Base-by-base conservation (phyloP, 1,139 yeast genomes). In the Citeromyces hawaiiensis region DNA sequence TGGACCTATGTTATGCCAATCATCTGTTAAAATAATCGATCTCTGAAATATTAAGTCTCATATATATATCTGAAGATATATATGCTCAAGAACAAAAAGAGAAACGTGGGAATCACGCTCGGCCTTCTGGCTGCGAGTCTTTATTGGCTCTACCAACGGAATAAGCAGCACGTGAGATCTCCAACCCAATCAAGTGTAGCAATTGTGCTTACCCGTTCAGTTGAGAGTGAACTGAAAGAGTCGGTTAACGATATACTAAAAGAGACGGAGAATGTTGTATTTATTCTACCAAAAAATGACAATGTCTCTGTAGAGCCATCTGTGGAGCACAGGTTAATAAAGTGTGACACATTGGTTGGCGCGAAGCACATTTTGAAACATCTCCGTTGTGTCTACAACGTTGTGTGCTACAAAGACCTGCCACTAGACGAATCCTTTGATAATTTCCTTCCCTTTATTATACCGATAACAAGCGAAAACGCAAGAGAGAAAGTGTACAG, bases 301-400 rank as follows among this genome's bases (percentile, higher is more conserved):
- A 49, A 50, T 23, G 41, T 45, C 30, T 37, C 52, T 3, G 37
- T 61, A 15, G 42, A 48, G 4, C 39, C 47, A 2, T 45, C 47
- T 9, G 41, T 53, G 9, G 49, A 44, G 2, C 52, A 47, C 43
- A 60, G 63, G 42, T 45, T 66, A 2, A 62, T 68, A 4, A 51
- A 50, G 35, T 63, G 70, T 38, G 59, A 55, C 3, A 57, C 63
- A 1, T 51, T 54, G 39, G 54, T 50, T 9, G 68, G 72, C 4
- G 48, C 64, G 2, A 66, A 69, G 60, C 63, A 70, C 14, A 53
- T 68, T 15, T 53, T 66, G 9, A 64, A 64, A 40, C 70, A 64
- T 39, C 36, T 68, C 14, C 50, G 50, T 27, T 57, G 63, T 16
- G 50, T 55, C 11, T 40, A 54, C 4, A 51, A 66, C 30, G 44